These are phyloP conservation scores for Termitomyces sp. DNA, from an alignment of 768 basidiomycete genomes.

Conservation along the genomic window DNA sequence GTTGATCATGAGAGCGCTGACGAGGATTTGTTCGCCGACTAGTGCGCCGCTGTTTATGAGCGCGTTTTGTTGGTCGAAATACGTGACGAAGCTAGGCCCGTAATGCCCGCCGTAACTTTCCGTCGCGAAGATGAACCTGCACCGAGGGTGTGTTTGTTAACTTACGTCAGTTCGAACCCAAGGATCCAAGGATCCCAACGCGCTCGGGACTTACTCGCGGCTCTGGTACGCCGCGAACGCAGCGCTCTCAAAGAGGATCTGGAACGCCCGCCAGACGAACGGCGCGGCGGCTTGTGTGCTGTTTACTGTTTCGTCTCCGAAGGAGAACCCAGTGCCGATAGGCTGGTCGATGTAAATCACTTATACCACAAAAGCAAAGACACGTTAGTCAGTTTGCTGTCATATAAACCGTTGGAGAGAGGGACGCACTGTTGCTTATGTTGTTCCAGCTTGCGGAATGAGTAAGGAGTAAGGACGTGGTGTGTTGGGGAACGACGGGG, in stretches of 20 bases:
- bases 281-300: constrained; percentile 52
- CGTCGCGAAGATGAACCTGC: constrained; percentile 59
- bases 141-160: no score
- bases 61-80: constrained; percentile 58
- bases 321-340: constrained; percentile 62
- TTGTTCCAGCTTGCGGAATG: constrained; percentile 53
- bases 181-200: no score
- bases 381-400: neutral
- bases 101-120: constrained; percentile 71
- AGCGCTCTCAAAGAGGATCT: constrained; percentile 54
- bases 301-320: constrained; percentile 52
- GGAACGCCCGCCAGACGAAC: constrained; percentile 58
- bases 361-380: constrained; percentile 15
- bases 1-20: constrained; percentile 63
- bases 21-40: constrained; percentile 43
- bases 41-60: constrained; percentile 40
- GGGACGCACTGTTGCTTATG: constrained; percentile 51
- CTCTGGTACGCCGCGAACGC: constrained; percentile 46
- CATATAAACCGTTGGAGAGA: no score
- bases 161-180: no score
- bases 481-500: constrained; percentile 39
- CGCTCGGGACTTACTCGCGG: constrained; percentile 55
- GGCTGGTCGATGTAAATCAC: constrained; percentile 73
- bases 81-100: constrained; percentile 59
- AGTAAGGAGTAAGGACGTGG: neutral